A percentile compares a stretch with the other conserved stretches of the same genome.
These are phyloP conservation scores for Cutaneotrichosporon dermatis DNA, from an alignment of 1,284 basidiomycete genomes.

Conservation along the genomic window DNA sequence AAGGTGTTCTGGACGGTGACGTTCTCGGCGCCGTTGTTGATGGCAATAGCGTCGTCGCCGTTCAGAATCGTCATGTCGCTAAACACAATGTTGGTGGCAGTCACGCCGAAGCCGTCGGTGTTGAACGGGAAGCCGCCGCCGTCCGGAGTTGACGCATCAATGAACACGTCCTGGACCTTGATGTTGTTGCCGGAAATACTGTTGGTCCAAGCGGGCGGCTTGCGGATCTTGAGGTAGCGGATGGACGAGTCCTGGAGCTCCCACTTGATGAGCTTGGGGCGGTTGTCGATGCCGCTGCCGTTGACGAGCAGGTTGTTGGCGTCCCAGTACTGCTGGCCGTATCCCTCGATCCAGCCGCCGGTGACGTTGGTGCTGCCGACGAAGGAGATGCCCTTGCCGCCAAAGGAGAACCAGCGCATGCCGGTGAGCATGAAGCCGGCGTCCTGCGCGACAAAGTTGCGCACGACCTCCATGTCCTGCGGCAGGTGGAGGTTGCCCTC, in stretches of 20 bases:
- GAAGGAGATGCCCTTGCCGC: slow-evolving; percentile 22
- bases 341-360: slow-evolving; percentile 35
- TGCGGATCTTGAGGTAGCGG: slow-evolving; percentile 52
- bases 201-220: slow-evolving; percentile 55
- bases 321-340: slow-evolving; percentile 56
- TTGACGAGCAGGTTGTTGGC: slow-evolving; percentile 39
- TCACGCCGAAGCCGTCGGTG: slow-evolving; percentile 53
- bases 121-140: slow-evolving; percentile 54
- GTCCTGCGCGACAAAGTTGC: slow-evolving; percentile 16
- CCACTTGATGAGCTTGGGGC: slow-evolving; percentile 54
- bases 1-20: slow-evolving; percentile 53
- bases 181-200: slow-evolving; percentile 50
- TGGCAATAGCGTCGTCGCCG: slow-evolving; percentile 55
- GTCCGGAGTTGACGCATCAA: slow-evolving; percentile 52
- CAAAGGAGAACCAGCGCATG: slow-evolving; percentile 21
- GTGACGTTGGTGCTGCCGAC: slow-evolving; percentile 26
- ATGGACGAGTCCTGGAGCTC: slow-evolving; percentile 52
- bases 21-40: slow-evolving; percentile 52
- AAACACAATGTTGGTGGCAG: slow-evolving; percentile 15
- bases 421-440: background rate
- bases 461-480: slow-evolving; percentile 50
- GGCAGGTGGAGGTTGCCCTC: slow-evolving; percentile 54
- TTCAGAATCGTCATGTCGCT: slow-evolving; percentile 37
- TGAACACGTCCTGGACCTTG: slow-evolving; percentile 51
- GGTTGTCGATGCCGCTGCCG: slow-evolving; percentile 32